These are phyloP conservation scores for Diversispora eburnea DNA, from an alignment of 192 early-diverging fungal species.

Conservation along the genomic window DNA sequence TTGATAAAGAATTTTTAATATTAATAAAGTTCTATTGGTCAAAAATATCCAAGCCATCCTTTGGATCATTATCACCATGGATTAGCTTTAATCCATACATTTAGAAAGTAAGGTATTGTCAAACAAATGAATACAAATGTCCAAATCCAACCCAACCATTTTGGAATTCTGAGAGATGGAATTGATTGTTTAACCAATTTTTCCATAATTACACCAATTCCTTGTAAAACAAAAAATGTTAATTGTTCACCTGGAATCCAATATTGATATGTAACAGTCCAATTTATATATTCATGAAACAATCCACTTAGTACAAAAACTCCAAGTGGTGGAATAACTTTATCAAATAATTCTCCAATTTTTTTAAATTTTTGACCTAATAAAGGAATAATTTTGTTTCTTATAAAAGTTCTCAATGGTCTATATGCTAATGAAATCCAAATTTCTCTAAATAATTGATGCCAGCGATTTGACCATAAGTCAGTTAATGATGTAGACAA, in stretches of 20 bases:
- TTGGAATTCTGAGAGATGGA: not conserved
- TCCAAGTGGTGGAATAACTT: constrained; percentile 3
- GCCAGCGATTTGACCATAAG: constrained; percentile 13
- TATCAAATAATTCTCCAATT: not conserved
- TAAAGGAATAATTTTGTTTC: not conserved
- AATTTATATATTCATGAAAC: constrained; percentile 14
- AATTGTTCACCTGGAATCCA: constrained; percentile 13
- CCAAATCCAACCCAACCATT: constrained; percentile 1
- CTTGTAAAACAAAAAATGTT: not conserved
- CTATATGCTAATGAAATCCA: not conserved
- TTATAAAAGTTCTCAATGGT: not conserved
- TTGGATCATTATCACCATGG: not conserved
- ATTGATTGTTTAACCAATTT: not conserved
- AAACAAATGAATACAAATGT: constrained; percentile 1
- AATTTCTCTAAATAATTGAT: constrained; percentile 5
- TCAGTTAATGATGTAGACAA: constrained; percentile 6
- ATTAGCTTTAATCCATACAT: not conserved
- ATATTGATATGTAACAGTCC: not conserved
- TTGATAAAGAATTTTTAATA: no score
- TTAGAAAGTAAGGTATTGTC: constrained; percentile 1
- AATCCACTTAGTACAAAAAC: constrained; percentile 13
- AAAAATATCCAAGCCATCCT: no score
- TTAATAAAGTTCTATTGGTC: no score
- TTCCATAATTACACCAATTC: constrained; percentile 1
- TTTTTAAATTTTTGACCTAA: not conserved